phyloP scores from a whole-genome alignment of 768 basidiomycete species.

The Gymnopilus dilepis region DNA sequence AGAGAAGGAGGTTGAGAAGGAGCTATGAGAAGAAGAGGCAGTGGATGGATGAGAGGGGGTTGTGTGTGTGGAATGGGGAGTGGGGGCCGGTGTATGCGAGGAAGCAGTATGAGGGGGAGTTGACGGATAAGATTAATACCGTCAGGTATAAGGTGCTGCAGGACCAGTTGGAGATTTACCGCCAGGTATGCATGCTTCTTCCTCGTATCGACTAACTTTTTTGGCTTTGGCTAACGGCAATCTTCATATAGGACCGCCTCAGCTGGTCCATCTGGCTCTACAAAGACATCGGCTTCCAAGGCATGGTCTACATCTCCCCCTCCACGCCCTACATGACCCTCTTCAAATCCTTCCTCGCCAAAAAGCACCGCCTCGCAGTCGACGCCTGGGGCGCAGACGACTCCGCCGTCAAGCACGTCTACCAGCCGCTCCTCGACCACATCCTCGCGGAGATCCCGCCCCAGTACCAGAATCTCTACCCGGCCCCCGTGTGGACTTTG shows the following conservation, averaged over 20 bases:
- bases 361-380: constrained; percentile 77
- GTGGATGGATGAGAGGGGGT: constrained; percentile 72
- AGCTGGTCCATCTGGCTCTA: constrained; percentile 90
- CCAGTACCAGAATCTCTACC: constrained; percentile 61
- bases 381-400: constrained; percentile 84
- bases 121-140: constrained; percentile 70
- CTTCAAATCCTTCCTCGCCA: constrained; percentile 70
- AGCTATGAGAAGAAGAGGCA: constrained; percentile 77
- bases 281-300: constrained; percentile 88
- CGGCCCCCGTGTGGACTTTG: constrained; percentile 68
- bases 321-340: constrained; percentile 76
- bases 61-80: constrained; percentile 83
- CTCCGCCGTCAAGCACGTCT: constrained; percentile 56
- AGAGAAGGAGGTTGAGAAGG: constrained; percentile 53
- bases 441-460: constrained; percentile 59
- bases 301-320: constrained; percentile 77
- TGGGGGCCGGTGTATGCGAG: constrained; percentile 85
- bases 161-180: constrained; percentile 78
- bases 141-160: constrained; percentile 67
- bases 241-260: constrained; percentile 55
- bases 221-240: not conserved
- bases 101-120: constrained; percentile 58
- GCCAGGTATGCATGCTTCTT: constrained; percentile 44
- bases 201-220: not conserved
- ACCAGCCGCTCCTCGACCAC: constrained; percentile 69